Evolutionary conservation across 139 green algal species (phyloP), one percentile per base, ranked within the genome.

Genomic region (Chlamydomonas sphaeroides): DNA sequence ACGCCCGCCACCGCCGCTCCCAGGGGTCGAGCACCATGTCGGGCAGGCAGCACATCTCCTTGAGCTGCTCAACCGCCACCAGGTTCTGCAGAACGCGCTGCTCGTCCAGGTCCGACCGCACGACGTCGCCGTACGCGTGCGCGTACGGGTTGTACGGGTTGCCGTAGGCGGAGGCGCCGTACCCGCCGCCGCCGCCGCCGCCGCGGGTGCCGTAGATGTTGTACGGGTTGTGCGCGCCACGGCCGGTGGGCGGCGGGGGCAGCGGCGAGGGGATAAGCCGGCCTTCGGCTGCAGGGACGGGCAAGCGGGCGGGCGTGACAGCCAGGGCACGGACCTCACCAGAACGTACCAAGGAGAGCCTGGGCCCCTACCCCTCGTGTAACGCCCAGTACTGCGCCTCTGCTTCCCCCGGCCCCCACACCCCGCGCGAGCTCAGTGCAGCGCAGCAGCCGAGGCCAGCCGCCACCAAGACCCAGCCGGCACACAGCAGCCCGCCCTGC

Each of bases 61-160:
- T 94, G 35, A 98, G 76, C 41, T 89, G 75, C 86, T 98, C 94
- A 0, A 93, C 76, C 10, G 78, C 83, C 65, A 56, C 33, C 51
- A 97, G 91, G 36, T 88, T 83, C 51, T 87, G 84, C 42, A 97
- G 90, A 5, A 95, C 83, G 62, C 90, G 90, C 86, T 92, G 88
- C 87, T 97, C 93, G 67, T 97, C 94, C 56, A 93, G 91, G 56
- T 94, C 90, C 30, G 73, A 85, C 30, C 65, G 65, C 3, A 80
- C 62, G 35, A 87, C 39, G 56, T 83, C 76, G n/a, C 57, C 62
- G 45, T 83, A 41, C n/a, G 59, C 62, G 57, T 80, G 59, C 39
- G 74, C 39, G 74, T 80, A 80, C n/a, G 74, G 74, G 53, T 80
- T 80, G 74, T 80, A 80, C 56, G 72, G 18, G 26, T 5, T 56